Base-by-base conservation (phyloP, 2,329 filamentous ascomycete species). In the Bipolaris bicolor region DNA sequence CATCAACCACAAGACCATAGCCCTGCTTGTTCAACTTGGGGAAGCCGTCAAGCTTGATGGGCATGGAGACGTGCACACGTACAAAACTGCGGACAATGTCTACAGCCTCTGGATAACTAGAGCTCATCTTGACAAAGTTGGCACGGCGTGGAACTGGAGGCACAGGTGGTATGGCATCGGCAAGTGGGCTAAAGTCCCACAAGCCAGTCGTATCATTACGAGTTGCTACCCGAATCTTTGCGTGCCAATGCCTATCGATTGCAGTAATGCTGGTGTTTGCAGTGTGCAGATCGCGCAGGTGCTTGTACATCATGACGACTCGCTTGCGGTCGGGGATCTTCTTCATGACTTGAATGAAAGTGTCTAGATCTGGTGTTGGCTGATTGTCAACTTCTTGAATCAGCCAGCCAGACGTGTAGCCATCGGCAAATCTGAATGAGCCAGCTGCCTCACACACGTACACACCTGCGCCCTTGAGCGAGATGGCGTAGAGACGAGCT, bases 1-100 rank as follows among this genome's bases (percentile, higher is more conserved):
- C 95, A 77, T 99, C 95, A 61, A 99, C 91, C n/a, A 99, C 94
- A 36, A 99, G 81, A 37, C 95, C 95, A 83, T 97, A 97, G 0
- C 95, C 95, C 80, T 92, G 95, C 78, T 96, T 95, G 47, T 92
- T 86, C 65, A 95, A 92, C 76, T 95, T 91, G 5, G 95, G 96
- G 75, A 97, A 99, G n/a, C 95, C 95, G 74, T 99, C 95, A 9
- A 99, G 84, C 81, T 98, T 98, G 61, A 99, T 81, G 0, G 95
- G 95, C 89, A 99, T 94, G 22, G 89, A 90, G 68, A 93, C 96
- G 63, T 91, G 89, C 53, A 99, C 90, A 37, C 95, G 90, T 24
- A 99, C 94, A 74, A 99, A 98, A 73, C 93, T 97, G 65, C 91
- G 89, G 37, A 99, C 91, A 61, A 99, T 86, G 65, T 97, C 92